Evolutionary conservation across 75 land plant species (phyloP).

Genomic region (Selaginella tamariscina): DNA sequence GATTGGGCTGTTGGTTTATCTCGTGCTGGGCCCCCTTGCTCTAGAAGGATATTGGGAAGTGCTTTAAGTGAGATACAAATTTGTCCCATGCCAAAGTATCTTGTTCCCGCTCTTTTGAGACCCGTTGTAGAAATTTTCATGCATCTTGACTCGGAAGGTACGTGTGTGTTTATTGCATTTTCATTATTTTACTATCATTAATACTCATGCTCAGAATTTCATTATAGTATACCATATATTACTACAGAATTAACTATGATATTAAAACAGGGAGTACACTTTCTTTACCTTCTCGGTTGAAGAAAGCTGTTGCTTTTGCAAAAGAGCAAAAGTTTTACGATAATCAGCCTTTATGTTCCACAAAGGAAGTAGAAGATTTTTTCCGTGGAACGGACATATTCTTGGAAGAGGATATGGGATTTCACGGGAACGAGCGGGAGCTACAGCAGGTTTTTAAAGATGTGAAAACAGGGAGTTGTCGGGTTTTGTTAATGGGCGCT

Average conservation of each 20-base stretch:
- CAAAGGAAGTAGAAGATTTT: neutral
- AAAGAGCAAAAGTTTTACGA: neutral
- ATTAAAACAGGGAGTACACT: neutral
- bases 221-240: neutral
- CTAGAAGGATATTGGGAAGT: slow-evolving; percentile 61
- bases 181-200: slow-evolving; percentile 26
- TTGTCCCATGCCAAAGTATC: slow-evolving; percentile 48
- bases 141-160: slow-evolving; percentile 50
- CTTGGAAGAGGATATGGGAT: slow-evolving; percentile 13
- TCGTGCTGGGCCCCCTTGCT: slow-evolving; percentile 73
- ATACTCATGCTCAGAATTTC: slow-evolving; percentile 18
- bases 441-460: no score
- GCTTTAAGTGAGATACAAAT: slow-evolving; percentile 48
- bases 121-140: slow-evolving; percentile 48
- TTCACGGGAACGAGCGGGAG: slow-evolving; percentile 13
- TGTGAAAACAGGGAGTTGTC: slow-evolving; percentile 40
- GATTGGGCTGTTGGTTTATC: slow-evolving; percentile 85
- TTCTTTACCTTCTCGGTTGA: slow-evolving; percentile 3
- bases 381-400: neutral
- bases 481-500: slow-evolving; percentile 57
- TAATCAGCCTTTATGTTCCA: neutral
- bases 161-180: slow-evolving; percentile 52
- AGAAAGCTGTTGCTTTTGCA: neutral
- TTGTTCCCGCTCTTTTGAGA: slow-evolving; percentile 49
- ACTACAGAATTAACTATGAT: neutral